phyloP scores from a whole-genome alignment of 179 eudicot species.

The Carnegiea gigantea region DNA sequence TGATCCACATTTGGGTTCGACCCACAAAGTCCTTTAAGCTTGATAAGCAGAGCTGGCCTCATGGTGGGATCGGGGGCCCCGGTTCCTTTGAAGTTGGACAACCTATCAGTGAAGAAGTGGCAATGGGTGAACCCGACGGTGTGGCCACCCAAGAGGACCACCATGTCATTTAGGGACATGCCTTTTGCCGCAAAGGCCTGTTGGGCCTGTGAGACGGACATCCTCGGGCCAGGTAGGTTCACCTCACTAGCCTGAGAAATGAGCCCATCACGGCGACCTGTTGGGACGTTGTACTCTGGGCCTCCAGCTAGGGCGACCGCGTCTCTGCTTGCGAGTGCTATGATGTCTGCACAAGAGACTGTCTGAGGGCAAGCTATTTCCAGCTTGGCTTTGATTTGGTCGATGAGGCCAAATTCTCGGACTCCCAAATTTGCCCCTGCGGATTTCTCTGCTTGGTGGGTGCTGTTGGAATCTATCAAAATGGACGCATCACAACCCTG shows the following conservation, averaged over 20 bases:
- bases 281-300: constrained; percentile 38
- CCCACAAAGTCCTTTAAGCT: constrained; percentile 21
- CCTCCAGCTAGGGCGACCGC: constrained; percentile 52
- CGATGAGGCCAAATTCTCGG: constrained; percentile 49
- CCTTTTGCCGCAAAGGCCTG: constrained; percentile 33
- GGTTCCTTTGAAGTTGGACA: constrained; percentile 40
- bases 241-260: constrained; percentile 37
- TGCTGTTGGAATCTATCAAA: constrained; percentile 43
- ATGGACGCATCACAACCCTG: constrained; percentile 73
- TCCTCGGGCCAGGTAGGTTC: constrained; percentile 42
- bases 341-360: constrained; percentile 64
- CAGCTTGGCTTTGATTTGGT: constrained; percentile 41
- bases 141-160: constrained; percentile 53
- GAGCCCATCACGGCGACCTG: constrained; percentile 57
- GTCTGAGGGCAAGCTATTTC: constrained; percentile 42
- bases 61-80: constrained; percentile 42
- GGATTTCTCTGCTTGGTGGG: constrained; percentile 44
- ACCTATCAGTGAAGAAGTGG: constrained; percentile 34
- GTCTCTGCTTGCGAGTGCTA: constrained; percentile 58
- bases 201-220: constrained; percentile 30
- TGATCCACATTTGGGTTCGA: constrained; percentile 22
- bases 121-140: constrained; percentile 58
- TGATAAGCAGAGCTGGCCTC: constrained; percentile 27
- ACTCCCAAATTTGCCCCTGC: constrained; percentile 47
- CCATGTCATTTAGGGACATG: constrained; percentile 48